Percentiles rank a stretch among this genome's conserved stretches.
Evolutionary conservation across 192 early-diverging fungal species (phyloP).

Genomic region (Coemansia sp.): DNA sequence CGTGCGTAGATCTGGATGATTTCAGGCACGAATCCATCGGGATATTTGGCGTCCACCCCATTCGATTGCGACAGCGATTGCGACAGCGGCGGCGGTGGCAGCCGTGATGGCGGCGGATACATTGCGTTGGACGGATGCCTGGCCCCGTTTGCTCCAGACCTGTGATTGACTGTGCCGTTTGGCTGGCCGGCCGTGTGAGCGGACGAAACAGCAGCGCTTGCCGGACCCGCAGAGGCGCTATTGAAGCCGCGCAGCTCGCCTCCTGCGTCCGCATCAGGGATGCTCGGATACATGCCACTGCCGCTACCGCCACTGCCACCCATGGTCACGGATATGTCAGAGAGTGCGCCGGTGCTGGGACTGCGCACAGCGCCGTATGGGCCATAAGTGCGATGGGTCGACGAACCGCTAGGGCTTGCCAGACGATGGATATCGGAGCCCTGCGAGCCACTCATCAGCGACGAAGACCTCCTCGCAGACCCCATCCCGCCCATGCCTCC

Average conservation of each 20-base stretch:
- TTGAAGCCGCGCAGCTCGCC: background rate
- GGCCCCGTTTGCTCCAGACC: background rate
- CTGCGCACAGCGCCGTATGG: conserved; percentile 2
- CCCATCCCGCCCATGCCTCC: background rate
- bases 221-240: background rate
- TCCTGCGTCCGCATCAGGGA: background rate
- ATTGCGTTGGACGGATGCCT: background rate
- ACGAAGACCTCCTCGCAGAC: conserved; percentile 3
- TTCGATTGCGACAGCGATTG: background rate
- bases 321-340: conserved; percentile 7
- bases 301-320: no score
- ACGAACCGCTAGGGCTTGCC: background rate
- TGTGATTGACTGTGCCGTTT: no score
- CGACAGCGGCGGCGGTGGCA: background rate
- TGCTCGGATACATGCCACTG: no score
- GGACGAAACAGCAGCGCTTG: background rate
- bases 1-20: conserved; percentile 32
- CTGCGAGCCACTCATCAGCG: conserved; percentile 11
- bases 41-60: background rate
- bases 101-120: background rate
- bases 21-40: conserved; percentile 35
- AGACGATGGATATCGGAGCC: conserved; percentile 3
- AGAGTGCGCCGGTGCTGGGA: conserved; percentile 9
- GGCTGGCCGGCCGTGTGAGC: background rate
- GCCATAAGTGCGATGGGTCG: conserved; percentile 1